Base-by-base conservation (phyloP, 768 basidiomycete genomes). In the Mycena galopus region DNA sequence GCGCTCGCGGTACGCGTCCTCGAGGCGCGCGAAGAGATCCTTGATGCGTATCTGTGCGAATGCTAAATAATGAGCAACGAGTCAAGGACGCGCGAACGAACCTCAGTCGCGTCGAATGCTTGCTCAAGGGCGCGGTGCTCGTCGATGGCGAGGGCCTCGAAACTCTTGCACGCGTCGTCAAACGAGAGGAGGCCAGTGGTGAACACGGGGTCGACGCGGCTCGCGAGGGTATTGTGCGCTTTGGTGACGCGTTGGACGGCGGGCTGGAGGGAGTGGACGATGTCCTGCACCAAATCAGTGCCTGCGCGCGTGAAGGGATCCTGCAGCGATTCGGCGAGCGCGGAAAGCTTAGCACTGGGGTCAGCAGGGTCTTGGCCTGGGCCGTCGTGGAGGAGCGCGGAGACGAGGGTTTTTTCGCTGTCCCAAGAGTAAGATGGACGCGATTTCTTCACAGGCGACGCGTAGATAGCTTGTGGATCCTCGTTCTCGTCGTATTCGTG, bases 101-200 rank as follows among this genome's bases (percentile, higher is more conserved):
- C 91, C 84, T 90, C 83, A 29, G 85, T 83, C 11, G 80, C 80
- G 23, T 78, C 64, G 67, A 85, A 86, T 32, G 82, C 80, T 12
- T 81, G 76, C 72, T 81, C 81, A 23, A 88, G 67, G 25, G 85
- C 82, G 65, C 85, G 82, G 68, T 88, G 81, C 70, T 88, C 86
- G 37, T 80, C 81, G 33, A 88, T 81, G 19, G 82, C 80, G 21
- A 84, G 76, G 0, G 78, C 75, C 77, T 94, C 93, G 59, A 87
- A 80, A 14, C 82, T 82, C 76, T 88, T 89, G 78, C 89, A 87
- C 25, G 85, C 88, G 21, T 86, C 84, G 77, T 92, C 87, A 80
- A 92, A 89, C 8, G 81, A 78, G 14, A 88, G 78, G 39, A 92
- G 78, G 9, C 88, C 91, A 63, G 80, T 81, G 0, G 78, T 81